phyloP scores from a whole-genome alignment of 2,329 filamentous ascomycete genomes.

The Penicillium sumatraense region DNA sequence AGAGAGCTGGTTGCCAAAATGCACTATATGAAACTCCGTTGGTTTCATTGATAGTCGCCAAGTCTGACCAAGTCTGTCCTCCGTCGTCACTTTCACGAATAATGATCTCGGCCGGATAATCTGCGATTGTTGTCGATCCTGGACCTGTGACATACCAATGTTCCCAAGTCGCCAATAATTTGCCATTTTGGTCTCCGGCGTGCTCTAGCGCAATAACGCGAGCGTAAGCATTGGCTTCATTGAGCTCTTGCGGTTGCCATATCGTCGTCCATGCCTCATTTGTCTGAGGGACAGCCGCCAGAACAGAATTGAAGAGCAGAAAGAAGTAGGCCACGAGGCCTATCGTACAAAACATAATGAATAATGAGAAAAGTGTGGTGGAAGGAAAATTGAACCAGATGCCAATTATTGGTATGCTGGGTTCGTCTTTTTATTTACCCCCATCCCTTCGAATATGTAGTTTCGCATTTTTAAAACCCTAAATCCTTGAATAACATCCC shows the following conservation, averaged over 20 bases:
- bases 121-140: neutral
- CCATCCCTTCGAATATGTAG: neutral
- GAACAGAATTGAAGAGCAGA: neutral
- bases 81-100: conserved; percentile 4
- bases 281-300: neutral
- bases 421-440: neutral
- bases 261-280: neutral
- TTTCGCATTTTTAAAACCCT: neutral
- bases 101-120: neutral
- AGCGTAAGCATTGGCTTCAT: neutral
- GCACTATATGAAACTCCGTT: neutral
- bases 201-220: conserved; percentile 2
- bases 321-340: neutral
- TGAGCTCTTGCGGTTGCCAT: neutral
- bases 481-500: neutral
- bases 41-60: neutral
- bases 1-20: conserved; percentile 10
- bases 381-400: neutral
- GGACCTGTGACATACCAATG: neutral
- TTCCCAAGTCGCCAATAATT: conserved; percentile 1
- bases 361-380: neutral
- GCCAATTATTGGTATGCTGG: neutral
- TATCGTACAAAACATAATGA: neutral
- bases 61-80: neutral
- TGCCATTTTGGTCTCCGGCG: conserved; percentile 3